Evolutionary conservation across 306 rosid genomes (phyloP).

Genomic region (Vigna reflexopilosa): DNA sequence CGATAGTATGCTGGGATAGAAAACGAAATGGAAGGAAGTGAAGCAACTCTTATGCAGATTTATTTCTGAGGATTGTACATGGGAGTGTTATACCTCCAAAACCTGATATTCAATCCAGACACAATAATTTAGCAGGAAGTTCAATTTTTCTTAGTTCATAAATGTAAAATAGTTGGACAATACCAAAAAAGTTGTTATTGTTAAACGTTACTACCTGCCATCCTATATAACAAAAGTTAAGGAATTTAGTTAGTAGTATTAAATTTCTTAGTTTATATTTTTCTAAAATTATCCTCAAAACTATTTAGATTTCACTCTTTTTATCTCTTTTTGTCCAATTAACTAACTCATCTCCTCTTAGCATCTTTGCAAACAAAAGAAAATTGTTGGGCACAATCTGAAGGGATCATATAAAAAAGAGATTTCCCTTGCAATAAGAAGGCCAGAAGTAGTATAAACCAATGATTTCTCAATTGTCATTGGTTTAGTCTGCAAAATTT

Average conservation of each 20-base stretch:
- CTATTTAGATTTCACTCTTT: not conserved
- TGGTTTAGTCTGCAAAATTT: not conserved
- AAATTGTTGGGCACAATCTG: not conserved
- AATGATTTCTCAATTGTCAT: not conserved
- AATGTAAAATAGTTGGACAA: not conserved
- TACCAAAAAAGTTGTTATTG: not conserved
- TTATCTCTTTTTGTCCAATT: not conserved
- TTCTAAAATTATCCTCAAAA: not conserved
- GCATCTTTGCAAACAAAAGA: not conserved
- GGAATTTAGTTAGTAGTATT: not conserved
- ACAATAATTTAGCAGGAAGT: not conserved
- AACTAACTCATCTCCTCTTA: not conserved
- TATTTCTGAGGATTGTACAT: not conserved
- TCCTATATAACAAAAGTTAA: not conserved
- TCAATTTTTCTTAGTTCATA: slow-evolving; percentile 1
- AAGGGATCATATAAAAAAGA: not conserved
- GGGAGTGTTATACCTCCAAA: slow-evolving; percentile 29
- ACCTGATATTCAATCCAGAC: slow-evolving; percentile 17
- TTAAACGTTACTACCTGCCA: not conserved
- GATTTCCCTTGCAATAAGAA: not conserved
- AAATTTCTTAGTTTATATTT: not conserved
- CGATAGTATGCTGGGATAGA: slow-evolving; percentile 20
- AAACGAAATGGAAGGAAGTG: slow-evolving; percentile 24
- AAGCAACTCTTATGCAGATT: slow-evolving; percentile 1
- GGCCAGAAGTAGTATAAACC: not conserved